These are phyloP conservation scores for Aspergillus sp. DNA, from an alignment of 2,329 filamentous ascomycete genomes.

Conservation along the genomic window DNA sequence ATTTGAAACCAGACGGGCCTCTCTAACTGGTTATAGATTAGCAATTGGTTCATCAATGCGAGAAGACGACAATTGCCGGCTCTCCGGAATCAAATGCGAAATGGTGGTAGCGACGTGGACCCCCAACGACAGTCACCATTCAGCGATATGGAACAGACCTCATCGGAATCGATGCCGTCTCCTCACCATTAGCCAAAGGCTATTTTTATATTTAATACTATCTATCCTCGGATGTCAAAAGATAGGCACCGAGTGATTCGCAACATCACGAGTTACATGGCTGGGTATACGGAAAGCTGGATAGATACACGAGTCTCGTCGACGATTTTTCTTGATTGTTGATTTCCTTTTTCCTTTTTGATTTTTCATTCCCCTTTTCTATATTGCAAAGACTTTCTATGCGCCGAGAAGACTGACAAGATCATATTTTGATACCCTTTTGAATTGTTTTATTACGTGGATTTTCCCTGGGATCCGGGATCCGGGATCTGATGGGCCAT, in stretches of 20 bases:
- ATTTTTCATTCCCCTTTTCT: constrained; percentile 1
- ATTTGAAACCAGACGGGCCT: neutral
- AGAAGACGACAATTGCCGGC: constrained; percentile 44
- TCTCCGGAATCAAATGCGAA: constrained; percentile 41
- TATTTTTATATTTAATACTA: too few relatives aligned
- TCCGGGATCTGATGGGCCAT: too few relatives aligned
- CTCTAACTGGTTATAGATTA: constrained; percentile 35
- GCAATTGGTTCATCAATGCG: constrained; percentile 52
- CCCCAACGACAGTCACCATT: constrained; percentile 29
- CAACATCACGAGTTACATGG: constrained; percentile 10
- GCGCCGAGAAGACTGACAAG: constrained; percentile 13
- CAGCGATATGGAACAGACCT: constrained; percentile 28
- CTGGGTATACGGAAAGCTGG: neutral
- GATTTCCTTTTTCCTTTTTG: constrained; percentile 7
- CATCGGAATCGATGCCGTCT: constrained; percentile 22
- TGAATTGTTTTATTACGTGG: neutral
- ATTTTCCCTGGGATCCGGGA: neutral
- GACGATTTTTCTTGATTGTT: constrained; percentile 5
- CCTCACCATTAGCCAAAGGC: constrained; percentile 12
- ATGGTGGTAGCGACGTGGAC: constrained; percentile 24
- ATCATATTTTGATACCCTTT: constrained; percentile 29
- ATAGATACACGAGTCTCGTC: constrained; percentile 8
- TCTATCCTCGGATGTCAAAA: too few relatives aligned
- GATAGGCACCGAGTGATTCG: too few relatives aligned
- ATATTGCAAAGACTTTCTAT: constrained; percentile 5